A percentile compares a stretch with the other conserved stretches of the same genome.
phyloP scores from a whole-genome alignment of 2,329 filamentous ascomycete genomes.

The Exophiala xenobiotica region DNA sequence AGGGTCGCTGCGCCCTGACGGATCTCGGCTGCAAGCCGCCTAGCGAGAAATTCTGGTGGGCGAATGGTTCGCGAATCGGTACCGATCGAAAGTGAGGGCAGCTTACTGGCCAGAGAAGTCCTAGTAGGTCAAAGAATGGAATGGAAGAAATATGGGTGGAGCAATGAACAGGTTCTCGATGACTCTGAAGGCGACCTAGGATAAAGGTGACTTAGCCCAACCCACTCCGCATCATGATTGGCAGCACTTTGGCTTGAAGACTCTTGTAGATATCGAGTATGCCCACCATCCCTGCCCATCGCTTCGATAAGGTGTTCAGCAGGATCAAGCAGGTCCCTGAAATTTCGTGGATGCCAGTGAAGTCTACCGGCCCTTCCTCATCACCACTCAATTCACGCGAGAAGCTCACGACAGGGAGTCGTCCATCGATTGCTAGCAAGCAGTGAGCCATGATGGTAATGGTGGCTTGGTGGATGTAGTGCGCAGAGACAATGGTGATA shows the following conservation, averaged over 20 bases:
- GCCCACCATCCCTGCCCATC: conserved; percentile 32
- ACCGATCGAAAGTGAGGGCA: no score
- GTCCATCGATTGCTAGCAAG: conserved; percentile 34
- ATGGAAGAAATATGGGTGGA: no score
- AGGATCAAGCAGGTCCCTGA: conserved; percentile 31
- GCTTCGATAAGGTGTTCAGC: conserved; percentile 29
- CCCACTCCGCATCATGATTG: conserved; percentile 27
- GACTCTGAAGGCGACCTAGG: no score
- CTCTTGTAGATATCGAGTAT: conserved; percentile 32
- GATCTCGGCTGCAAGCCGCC: no score
- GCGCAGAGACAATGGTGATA: conserved; percentile 35
- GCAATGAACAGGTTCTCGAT: no score
- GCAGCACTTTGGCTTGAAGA: conserved; percentile 31
- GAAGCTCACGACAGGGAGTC: conserved; percentile 29
- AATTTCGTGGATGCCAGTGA: conserved; percentile 31
- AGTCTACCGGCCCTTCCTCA: conserved; percentile 28
- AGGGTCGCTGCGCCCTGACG: no score
- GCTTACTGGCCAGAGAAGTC: no score
- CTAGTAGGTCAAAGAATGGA: no score
- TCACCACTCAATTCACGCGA: conserved; percentile 25
- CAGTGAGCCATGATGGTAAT: conserved; percentile 36
- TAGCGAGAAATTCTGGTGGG: no score
- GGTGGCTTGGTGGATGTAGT: conserved; percentile 36
- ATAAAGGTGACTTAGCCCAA: conserved; percentile 10
- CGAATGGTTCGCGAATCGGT: no score